A percentile compares a stretch with the other conserved stretches of the same genome.
Conservation (phyloP, 2,329 filamentous ascomycete genomes). For the Leptographium galeiforme region DNA sequence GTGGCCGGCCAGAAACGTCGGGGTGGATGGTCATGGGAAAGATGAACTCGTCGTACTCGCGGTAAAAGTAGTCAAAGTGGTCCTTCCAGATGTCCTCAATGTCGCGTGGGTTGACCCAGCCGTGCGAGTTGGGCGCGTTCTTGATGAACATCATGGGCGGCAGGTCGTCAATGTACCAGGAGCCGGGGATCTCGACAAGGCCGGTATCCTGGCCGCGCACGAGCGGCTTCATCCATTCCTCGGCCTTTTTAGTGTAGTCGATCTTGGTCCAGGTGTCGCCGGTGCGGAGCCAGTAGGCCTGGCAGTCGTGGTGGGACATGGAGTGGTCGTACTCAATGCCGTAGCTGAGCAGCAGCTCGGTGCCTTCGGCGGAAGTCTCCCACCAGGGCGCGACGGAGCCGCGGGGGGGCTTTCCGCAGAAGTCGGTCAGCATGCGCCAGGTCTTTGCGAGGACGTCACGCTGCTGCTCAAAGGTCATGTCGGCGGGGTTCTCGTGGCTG, state of each 20-base stretch:
- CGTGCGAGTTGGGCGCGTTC: slow-evolving; percentile 49
- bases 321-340: slow-evolving; percentile 59
- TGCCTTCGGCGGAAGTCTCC: slow-evolving; percentile 57
- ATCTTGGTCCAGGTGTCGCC: slow-evolving; percentile 57
- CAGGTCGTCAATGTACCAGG: slow-evolving; percentile 51
- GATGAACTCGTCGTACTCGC: slow-evolving; percentile 63
- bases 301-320: slow-evolving; percentile 52
- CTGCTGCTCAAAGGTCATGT: slow-evolving; percentile 59
- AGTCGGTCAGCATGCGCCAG: slow-evolving; percentile 55
- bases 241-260: slow-evolving; percentile 47
- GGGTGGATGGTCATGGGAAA: slow-evolving; percentile 70
- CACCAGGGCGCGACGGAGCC: slow-evolving; percentile 64
- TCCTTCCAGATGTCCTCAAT: slow-evolving; percentile 52
- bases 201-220: slow-evolving; percentile 45
- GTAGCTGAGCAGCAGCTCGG: slow-evolving; percentile 49
- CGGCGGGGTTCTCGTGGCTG: slow-evolving; percentile 27
- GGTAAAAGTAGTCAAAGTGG: slow-evolving; percentile 61
- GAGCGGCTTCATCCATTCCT: slow-evolving; percentile 55
- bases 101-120: slow-evolving; percentile 40
- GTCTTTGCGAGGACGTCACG: slow-evolving; percentile 63
- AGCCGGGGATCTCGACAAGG: slow-evolving; percentile 52
- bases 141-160: slow-evolving; percentile 66
- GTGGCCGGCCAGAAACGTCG: slow-evolving; percentile 57
- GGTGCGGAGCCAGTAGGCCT: slow-evolving; percentile 49
- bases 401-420: slow-evolving; percentile 57